Percentiles rank a stretch among this genome's conserved stretches.
Evolutionary conservation across 306 rosid genomes (phyloP).

Genomic region (Medicago arabica): DNA sequence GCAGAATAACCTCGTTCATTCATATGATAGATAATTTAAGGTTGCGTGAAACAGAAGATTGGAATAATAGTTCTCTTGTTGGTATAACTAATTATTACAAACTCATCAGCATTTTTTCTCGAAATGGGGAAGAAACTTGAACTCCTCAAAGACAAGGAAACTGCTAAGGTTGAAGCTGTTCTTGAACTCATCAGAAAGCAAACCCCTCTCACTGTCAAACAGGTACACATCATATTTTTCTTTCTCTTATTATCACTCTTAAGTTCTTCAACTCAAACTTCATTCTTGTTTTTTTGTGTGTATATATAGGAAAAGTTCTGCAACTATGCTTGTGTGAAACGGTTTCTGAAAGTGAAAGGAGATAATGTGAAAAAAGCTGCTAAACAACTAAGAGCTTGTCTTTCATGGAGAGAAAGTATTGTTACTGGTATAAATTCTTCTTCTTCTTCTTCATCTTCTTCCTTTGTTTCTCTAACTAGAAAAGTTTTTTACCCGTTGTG

Average conservation of each 20-base stretch:
- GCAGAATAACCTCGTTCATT: background rate
- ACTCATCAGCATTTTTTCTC: slow-evolving; percentile 37
- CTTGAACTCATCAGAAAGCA: slow-evolving; percentile 80
- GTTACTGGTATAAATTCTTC: slow-evolving; percentile 81
- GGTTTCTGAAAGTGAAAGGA: slow-evolving; percentile 85
- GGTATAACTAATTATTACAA: slow-evolving; percentile 42
- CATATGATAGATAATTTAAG: slow-evolving; percentile 24
- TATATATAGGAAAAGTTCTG: slow-evolving; percentile 86
- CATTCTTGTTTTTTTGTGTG: background rate
- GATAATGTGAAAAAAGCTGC: slow-evolving; percentile 90
- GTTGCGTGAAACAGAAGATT: slow-evolving; percentile 88
- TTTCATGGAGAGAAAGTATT: slow-evolving; percentile 90
- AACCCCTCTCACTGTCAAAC: slow-evolving; percentile 75
- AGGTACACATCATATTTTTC: slow-evolving; percentile 49
- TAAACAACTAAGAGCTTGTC: slow-evolving; percentile 85
- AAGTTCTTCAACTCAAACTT: background rate
- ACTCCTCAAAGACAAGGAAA: slow-evolving; percentile 42
- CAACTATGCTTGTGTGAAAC: slow-evolving; percentile 74
- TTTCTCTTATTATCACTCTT: background rate
- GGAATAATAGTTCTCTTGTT: slow-evolving; percentile 62
- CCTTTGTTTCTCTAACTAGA: background rate
- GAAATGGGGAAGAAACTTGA: slow-evolving; percentile 88
- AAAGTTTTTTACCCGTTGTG: slow-evolving; percentile 36
- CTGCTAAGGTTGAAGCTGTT: slow-evolving; percentile 72
- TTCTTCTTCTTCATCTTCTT: background rate